phyloP scores from a whole-genome alignment of 148 eudicot genomes.

The Diospyros kaki region DNA sequence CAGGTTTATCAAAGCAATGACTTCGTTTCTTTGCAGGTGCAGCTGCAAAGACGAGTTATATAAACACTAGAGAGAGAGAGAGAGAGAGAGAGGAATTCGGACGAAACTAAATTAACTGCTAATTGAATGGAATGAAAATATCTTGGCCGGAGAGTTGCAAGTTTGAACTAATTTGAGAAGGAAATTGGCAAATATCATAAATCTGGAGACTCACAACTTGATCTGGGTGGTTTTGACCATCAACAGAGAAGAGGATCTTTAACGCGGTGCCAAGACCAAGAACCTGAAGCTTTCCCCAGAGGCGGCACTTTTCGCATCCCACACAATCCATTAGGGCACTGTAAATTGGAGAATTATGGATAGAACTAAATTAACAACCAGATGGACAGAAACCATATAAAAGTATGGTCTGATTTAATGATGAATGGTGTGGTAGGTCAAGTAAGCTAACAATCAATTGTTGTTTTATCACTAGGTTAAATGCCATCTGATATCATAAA shows the following conservation, averaged over 20 bases:
- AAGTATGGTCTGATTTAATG: neutral
- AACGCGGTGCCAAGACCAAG: constrained; percentile 96
- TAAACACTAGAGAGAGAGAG: neutral
- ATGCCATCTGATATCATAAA: neutral
- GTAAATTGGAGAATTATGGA: constrained; percentile 21
- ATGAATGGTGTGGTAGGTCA: neutral
- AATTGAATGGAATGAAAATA: neutral
- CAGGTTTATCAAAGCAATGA: constrained; percentile 52
- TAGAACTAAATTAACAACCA: neutral
- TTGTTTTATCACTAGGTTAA: neutral
- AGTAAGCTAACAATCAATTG: neutral
- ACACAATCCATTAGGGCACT: constrained; percentile 98
- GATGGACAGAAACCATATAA: neutral
- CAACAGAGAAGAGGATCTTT: constrained; percentile 77
- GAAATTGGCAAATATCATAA: neutral
- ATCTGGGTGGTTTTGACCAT: constrained; percentile 36
- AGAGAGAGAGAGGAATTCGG: neutral
- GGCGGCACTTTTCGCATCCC: constrained; percentile 93
- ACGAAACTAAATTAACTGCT: neutral
- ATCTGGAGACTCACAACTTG: constrained; percentile 48
- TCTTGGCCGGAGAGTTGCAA: neutral
- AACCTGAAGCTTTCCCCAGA: constrained; percentile 98
- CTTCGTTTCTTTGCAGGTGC: constrained; percentile 60
- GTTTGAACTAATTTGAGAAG: constrained; percentile 1
- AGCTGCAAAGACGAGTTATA: constrained; percentile 20